Evolutionary conservation across 768 basidiomycete genomes (phyloP), one percentile per base, ranked within the genome.

Genomic region (Tricholoma bakamatsutake): DNA sequence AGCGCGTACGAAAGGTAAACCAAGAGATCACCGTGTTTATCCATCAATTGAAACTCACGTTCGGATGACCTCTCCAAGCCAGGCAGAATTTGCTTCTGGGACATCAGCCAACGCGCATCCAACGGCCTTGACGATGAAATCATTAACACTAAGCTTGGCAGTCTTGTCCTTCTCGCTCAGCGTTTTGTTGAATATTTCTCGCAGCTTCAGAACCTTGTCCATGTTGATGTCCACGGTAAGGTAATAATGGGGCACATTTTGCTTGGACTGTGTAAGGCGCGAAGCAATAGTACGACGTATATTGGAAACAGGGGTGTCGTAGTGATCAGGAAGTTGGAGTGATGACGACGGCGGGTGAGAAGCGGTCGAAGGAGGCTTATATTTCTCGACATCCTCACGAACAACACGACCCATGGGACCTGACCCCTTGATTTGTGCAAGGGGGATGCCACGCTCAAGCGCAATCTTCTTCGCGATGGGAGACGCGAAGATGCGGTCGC

Each of bases 391-490:
- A 67, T 99, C 97, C 63, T 87, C 89, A 59, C 93, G 91, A 67
- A 95, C 77, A 73, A 99, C 97, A 52, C 97, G 87, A 45, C 97
- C 97, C 46, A 87, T 80, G 17, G 97, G 97, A 52, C 97, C 97
- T 49, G 92, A 82, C 31, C 97, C 97, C 73, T 93, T 97, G 64
- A 99, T 73, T 69, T 96, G 80, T 24, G 83, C 76, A 40, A 99
- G 76, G 46, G 97, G 94, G 64, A 99, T 85, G 24, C 97, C 97
- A 59, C 84, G 84, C 68, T 98, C 97, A 17, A 96, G 76, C 37
- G 97, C 97, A 66, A 99, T 88, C 74, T 95, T 96, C 80, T 97
- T 97, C 43, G 97, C 97, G 61, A 97, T 81, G 30, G 97, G 96
- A 28, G 90, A 88, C 12, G 95, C 97, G 67, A 96, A 96, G 76